A percentile compares a stretch with the other conserved stretches of the same genome.
phyloP scores from a whole-genome alignment of 805 yeast species.

The Yamadazyma olivae region DNA sequence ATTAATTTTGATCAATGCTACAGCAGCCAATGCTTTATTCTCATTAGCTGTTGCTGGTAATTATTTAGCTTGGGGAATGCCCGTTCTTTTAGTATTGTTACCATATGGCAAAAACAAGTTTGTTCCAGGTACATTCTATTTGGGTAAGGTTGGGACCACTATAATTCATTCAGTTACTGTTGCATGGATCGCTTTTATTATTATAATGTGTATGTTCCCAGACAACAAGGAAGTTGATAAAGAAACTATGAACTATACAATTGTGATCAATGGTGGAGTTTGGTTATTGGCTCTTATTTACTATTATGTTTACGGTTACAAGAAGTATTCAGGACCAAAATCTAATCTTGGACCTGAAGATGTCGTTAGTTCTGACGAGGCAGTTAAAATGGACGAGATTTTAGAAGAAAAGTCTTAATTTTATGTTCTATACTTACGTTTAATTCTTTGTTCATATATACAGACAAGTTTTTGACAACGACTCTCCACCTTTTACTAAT shows the following conservation, averaged over 20 bases:
- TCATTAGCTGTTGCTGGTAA: slow-evolving; percentile 62
- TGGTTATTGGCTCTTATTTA: slow-evolving; percentile 54
- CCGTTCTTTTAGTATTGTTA: slow-evolving; percentile 53
- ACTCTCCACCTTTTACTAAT: too few relatives aligned
- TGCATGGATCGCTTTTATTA: slow-evolving; percentile 49
- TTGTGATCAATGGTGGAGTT: slow-evolving; percentile 59
- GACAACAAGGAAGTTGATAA: slow-evolving; percentile 36
- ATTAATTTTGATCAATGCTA: slow-evolving; percentile 52
- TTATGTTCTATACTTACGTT: too few relatives aligned
- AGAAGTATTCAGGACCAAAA: slow-evolving; percentile 56
- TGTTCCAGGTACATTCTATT: slow-evolving; percentile 63
- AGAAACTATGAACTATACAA: slow-evolving; percentile 65
- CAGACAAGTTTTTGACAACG: background rate
- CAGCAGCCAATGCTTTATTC: slow-evolving; percentile 69
- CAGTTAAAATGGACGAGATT: background rate
- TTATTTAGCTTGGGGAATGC: slow-evolving; percentile 59
- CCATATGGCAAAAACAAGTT: slow-evolving; percentile 50
- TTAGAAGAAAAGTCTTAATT: slow-evolving; percentile 1
- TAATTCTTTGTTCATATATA: background rate
- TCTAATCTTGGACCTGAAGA: slow-evolving; percentile 18
- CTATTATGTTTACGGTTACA: slow-evolving; percentile 51
- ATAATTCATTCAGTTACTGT: slow-evolving; percentile 44
- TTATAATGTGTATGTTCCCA: slow-evolving; percentile 64
- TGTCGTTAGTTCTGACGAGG: background rate
- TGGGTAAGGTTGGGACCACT: slow-evolving; percentile 50